Evolutionary conservation across 495 filamentous ascomycete genomes (phyloP), one percentile per base, ranked within the genome.

Genomic region (Endocarpon pusillum): DNA sequence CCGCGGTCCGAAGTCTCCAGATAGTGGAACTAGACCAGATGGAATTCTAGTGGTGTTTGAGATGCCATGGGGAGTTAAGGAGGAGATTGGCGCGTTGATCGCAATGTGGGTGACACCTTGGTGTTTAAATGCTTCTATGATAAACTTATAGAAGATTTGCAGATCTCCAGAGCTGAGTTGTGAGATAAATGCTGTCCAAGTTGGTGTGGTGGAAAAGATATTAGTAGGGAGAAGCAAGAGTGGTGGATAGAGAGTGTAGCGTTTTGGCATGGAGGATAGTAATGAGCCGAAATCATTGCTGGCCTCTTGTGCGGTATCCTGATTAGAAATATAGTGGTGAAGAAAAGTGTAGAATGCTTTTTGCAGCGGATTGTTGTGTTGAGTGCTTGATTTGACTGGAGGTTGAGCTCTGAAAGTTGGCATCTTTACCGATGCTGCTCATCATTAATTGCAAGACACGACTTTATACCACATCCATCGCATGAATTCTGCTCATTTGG

Each of bases 11-110:
- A 84, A 87, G 39, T 71, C 60, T 11, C 80, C 80, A 44, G 75
- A 55, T 0, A 87, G 53, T 10, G 73, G 68, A 10, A 59, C 54
- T 0, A 87, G 56, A 1, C 66, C 60, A 3, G 54, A 61, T 0
- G 82, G 81, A 35, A 69, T 71, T 16, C 82, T 67, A 34, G 82
- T 64, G 17, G 73, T 50, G 46, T 87, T 87, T 41, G 73, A 62
- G 7, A 49, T 39, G 1, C 46, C 44, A 15, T 41, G 43, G 3
- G 38, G 16, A 33, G 48, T 42, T 11, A 33, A 45, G 14, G 38
- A 34, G 42, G 50, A n/a, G 17, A 91, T 85, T 1, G 75, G 76
- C 21, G 72, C 69, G 46, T 82, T 86, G 26, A 80, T 54, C 10
- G 81, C 81, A 7, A 86, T 57, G 43, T 84, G 77, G 0, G 78